Evolutionary conservation across 371 early-diverging fungal species (phyloP).

Genomic region (Haplosporangium sp.): DNA sequence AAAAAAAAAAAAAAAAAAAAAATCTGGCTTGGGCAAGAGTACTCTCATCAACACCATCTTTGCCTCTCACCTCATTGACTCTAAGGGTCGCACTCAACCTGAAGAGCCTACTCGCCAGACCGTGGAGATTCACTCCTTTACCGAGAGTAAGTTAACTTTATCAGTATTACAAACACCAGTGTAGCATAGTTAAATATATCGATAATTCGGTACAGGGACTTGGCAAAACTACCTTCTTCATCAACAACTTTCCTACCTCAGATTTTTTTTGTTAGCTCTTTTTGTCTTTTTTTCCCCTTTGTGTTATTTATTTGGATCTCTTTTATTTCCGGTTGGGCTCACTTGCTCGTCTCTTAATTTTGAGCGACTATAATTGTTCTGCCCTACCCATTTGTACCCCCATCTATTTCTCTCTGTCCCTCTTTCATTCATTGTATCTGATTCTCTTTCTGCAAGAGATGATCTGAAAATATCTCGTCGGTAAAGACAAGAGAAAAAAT

Average conservation of each 20-base stretch:
- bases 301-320: conserved; percentile 24
- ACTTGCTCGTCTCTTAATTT: conserved; percentile 16
- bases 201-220: neutral
- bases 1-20: conserved; percentile 27
- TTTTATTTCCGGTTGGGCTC: conserved; percentile 38
- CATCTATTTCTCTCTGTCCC: conserved; percentile 2
- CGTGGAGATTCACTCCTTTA: conserved; percentile 86
- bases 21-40: conserved; percentile 98
- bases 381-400: conserved; percentile 3
- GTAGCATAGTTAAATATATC: neutral
- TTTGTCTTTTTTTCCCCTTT: neutral
- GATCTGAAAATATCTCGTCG: neutral
- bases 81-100: conserved; percentile 80
- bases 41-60: conserved; percentile 98
- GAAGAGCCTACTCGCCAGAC: conserved; percentile 86
- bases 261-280: neutral
- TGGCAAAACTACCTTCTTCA: neutral
- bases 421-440: neutral
- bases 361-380: conserved; percentile 2
- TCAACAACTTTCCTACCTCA: neutral
- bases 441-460: conserved; percentile 3
- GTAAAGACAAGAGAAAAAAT: conserved; percentile 6
- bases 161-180: neutral
- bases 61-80: conserved; percentile 87
- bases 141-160: conserved; percentile 69